Evolutionary conservation across 2,329 filamentous ascomycete genomes (phyloP).

Genomic region (Botrytis galanthina): DNA sequence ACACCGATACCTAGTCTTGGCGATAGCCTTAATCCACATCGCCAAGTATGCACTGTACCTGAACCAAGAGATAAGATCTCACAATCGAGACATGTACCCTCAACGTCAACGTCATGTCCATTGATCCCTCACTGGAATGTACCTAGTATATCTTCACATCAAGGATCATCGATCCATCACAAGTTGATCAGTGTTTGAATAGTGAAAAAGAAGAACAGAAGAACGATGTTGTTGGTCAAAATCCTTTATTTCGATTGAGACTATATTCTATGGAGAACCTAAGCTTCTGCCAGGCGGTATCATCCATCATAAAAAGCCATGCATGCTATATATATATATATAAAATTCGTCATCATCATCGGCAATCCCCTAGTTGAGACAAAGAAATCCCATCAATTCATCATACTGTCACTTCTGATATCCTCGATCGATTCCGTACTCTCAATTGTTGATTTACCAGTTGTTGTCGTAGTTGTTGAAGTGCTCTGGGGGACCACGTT

Average conservation of each 20-base stretch:
- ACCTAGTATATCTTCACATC: neutral
- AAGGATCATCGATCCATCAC: neutral
- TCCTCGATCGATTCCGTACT: neutral
- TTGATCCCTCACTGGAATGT: neutral
- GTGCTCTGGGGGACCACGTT: constrained; percentile 38
- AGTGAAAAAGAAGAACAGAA: neutral
- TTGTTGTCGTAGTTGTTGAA: constrained; percentile 27
- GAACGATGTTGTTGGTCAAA: neutral
- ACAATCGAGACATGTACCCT: neutral
- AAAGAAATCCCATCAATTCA: neutral
- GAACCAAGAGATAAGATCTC: neutral
- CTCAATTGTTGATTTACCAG: constrained; percentile 2
- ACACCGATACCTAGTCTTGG: constrained; percentile 7
- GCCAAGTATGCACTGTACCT: neutral
- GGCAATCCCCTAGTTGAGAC: neutral
- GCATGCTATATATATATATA: neutral
- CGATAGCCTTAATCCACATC: neutral
- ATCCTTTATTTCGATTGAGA: constrained; percentile 13
- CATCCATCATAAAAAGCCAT: constrained; percentile 7
- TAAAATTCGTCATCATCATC: constrained; percentile 10
- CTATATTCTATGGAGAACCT: neutral
- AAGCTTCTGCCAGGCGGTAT: neutral
- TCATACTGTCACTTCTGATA: neutral
- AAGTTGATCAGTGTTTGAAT: neutral
- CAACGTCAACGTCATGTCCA: neutral